Conservation (phyloP, 139 green algal species). For the Picochlorum costavermella region DNA sequence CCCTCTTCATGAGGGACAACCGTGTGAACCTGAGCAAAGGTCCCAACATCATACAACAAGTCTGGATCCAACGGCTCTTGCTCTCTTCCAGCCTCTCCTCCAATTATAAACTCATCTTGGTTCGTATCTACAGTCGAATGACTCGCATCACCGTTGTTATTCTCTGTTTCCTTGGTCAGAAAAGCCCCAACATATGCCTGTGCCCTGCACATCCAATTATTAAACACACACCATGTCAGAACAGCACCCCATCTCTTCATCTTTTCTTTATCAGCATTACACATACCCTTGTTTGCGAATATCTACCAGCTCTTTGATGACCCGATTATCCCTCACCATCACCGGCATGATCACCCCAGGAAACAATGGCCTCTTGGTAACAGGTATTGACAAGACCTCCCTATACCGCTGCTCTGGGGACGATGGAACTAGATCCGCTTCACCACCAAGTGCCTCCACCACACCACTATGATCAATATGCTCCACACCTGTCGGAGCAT, state of each 20-base stretch:
- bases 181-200: constrained; percentile 92
- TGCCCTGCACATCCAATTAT: constrained; percentile 19
- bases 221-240: no score
- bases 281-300: constrained; percentile 38
- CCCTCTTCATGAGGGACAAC: constrained; percentile 52
- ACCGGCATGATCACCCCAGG: constrained; percentile 80
- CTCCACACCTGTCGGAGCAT: no score
- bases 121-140: neutral
- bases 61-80: neutral
- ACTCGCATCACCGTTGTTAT: neutral
- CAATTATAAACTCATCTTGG: neutral
- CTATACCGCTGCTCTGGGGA: constrained; percentile 16
- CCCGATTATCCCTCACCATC: constrained; percentile 57
- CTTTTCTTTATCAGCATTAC: neutral
- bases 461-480: no score
- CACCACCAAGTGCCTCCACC: no score
- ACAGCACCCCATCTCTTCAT: no score
- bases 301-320: constrained; percentile 77
- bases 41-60: constrained; percentile 71
- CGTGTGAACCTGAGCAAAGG: constrained; percentile 60
- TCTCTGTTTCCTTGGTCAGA: constrained; percentile 34
- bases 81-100: neutral
- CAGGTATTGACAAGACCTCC: constrained; percentile 55
- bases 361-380: constrained; percentile 70
- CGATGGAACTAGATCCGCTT: constrained; percentile 12